These are phyloP conservation scores for Pseudopyricularia javanii DNA, from an alignment of 2,329 filamentous ascomycete genomes.

Conservation along the genomic window DNA sequence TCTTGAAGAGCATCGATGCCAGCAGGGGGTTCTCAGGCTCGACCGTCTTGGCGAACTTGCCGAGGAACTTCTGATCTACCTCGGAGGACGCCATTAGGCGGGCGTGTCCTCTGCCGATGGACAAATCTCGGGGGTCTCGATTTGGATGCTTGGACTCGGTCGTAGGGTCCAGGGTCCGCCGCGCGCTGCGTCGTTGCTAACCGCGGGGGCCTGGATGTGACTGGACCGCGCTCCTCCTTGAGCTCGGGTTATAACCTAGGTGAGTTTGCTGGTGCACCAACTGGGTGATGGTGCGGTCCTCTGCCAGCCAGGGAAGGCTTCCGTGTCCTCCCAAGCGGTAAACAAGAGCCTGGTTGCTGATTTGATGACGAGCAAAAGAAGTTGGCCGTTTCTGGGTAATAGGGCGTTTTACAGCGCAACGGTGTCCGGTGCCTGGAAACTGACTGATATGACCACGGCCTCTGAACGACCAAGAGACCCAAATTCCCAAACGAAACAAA, in stretches of 20 bases:
- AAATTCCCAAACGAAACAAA: too few relatives aligned
- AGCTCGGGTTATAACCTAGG: not conserved
- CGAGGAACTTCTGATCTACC: slow-evolving; percentile 95
- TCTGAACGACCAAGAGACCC: not conserved
- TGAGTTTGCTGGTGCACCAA: not conserved
- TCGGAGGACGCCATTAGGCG: slow-evolving; percentile 80
- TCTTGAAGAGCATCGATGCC: slow-evolving; percentile 74
- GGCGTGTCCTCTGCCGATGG: not conserved
- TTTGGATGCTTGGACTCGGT: not conserved
- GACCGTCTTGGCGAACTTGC: slow-evolving; percentile 72
- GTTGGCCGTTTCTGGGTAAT: too few relatives aligned
- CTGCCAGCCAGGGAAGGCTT: not conserved
- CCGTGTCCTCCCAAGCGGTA: not conserved
- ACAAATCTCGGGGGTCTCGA: not conserved
- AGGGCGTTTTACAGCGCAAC: not conserved
- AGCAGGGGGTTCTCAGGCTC: slow-evolving; percentile 67
- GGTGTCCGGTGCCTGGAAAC: not conserved
- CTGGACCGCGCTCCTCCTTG: not conserved
- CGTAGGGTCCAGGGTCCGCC: not conserved
- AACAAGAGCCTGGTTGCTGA: not conserved
- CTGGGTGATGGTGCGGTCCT: not conserved
- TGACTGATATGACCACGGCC: not conserved
- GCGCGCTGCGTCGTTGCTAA: too few relatives aligned
- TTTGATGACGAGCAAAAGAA: not conserved
- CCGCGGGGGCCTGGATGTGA: too few relatives aligned